A percentile compares a stretch with the other conserved stretches of the same genome.
phyloP scores from a whole-genome alignment of 2,329 filamentous ascomycete genomes.

The Sporothrix sp. region DNA sequence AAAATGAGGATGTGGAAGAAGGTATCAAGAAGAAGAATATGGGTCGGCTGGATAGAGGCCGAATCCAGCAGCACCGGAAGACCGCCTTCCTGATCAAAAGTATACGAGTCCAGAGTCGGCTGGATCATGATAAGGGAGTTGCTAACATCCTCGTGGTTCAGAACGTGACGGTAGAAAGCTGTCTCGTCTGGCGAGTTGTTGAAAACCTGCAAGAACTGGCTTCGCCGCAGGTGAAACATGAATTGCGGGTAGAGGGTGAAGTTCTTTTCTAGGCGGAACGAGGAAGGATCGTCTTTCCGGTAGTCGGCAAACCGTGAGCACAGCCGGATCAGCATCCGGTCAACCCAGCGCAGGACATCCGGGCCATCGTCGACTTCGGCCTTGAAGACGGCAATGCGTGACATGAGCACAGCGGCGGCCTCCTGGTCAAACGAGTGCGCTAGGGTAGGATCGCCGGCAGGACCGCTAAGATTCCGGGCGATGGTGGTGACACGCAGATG shows the following conservation, averaged over 20 bases:
- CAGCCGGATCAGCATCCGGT: conserved; percentile 92
- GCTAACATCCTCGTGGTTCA: conserved; percentile 94
- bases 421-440: conserved; percentile 98
- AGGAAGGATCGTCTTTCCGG: conserved; percentile 93
- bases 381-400: conserved; percentile 98
- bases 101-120: conserved; percentile 93
- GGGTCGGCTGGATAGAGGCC: conserved; percentile 87
- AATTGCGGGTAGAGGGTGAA: conserved; percentile 98
- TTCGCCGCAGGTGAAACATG: conserved; percentile 97
- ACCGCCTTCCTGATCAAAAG: conserved; percentile 87
- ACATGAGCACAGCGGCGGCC: conserved; percentile 95
- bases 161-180: conserved; percentile 94
- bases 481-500: conserved; percentile 94
- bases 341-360: conserved; percentile 96
- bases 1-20: conserved; percentile 99
- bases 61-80: conserved; percentile 93
- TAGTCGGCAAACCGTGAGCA: conserved; percentile 98
- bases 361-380: conserved; percentile 96
- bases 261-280: conserved; percentile 95
- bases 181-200: conserved; percentile 99
- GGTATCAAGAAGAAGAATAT: conserved; percentile 88
- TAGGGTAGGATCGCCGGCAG: conserved; percentile 86
- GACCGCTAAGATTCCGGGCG: conserved; percentile 80
- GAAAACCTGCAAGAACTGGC: conserved; percentile 97
- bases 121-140: conserved; percentile 99